Base-by-base conservation (phyloP, 2,329 filamentous ascomycete genomes). In the Teratosphaeria zuluensis region DNA sequence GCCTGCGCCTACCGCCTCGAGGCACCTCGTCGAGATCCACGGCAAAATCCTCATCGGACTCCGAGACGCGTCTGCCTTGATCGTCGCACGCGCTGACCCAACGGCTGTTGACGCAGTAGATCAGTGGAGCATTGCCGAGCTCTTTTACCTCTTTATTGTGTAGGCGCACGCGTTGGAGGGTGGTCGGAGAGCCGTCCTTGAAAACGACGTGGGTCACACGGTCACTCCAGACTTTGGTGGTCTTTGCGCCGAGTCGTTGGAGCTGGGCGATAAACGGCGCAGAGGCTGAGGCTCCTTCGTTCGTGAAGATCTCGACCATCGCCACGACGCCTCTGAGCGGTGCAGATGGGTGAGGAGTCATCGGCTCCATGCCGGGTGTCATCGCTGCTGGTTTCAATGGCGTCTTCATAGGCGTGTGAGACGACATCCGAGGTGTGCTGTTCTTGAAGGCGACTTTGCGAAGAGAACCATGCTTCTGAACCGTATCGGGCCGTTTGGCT, bases 101-200 rank as follows among this genome's bases (percentile, higher is more conserved):
- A 16, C 72, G 69, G 32, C 68, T 71, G 62, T 73, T 73, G 60
- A 74, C 70, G 56, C 70, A 71, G 59, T 67, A 65, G n/a, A 74
- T 63, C 31, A 63, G 56, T 11, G 61, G 59, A 16, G 66, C 70
- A 24, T 59, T 60, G 11, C 61, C 64, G 21, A 28, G 61, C 48
- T 61, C 60, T 14, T 61, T 59, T 28, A 68, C 60, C 14, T 69
- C 66, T 55, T 69, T 69, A 62, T 72, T 71, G 62, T 69, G 67
- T 2, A 69, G 35, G 2, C 68, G 65, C 8, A 74, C 66, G 24
- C 65, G 64, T 54, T 72, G 68, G 11, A 74, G 62, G 2, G 69
- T 70, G 4, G 66, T 67, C 1, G 71, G 70, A 19, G 69, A 70
- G 6, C 72, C 72, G 53, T 74, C 71, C 56, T 74, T 74, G 69